Percentiles rank a stretch among this genome's conserved stretches.
phyloP scores from a whole-genome alignment of 108 stramenopile genomes.

The Fragilariopsis cylindrus region DNA sequence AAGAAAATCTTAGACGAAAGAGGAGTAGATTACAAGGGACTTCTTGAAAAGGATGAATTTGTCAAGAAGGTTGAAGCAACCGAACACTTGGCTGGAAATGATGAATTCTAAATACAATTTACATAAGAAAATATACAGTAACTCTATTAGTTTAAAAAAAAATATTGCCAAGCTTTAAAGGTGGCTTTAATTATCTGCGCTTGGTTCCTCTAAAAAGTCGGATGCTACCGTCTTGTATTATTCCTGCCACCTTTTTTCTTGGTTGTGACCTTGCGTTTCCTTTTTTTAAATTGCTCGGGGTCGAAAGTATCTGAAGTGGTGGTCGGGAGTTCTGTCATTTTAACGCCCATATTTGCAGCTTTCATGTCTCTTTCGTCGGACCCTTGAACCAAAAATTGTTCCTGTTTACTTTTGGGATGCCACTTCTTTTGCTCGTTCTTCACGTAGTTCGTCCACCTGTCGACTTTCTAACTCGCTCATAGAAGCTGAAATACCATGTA shows the following conservation, averaged over 20 bases:
- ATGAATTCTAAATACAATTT: slow-evolving; percentile 46
- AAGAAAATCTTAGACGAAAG: slow-evolving; percentile 94
- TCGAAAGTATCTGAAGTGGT: neutral
- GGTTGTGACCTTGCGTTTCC: neutral
- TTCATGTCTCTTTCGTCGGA: slow-evolving; percentile 56
- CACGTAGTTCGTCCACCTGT: slow-evolving; percentile 19
- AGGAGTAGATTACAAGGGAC: slow-evolving; percentile 97
- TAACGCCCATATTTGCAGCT: slow-evolving; percentile 65
- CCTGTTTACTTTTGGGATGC: slow-evolving; percentile 15
- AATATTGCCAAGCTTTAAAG: neutral
- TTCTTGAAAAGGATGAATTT: slow-evolving; percentile 99
- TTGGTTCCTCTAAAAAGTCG: neutral
- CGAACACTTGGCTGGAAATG: slow-evolving; percentile 70
- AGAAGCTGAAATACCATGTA: slow-evolving; percentile 54
- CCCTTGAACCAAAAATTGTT: slow-evolving; percentile 28
- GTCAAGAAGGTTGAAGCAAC: slow-evolving; percentile 95
- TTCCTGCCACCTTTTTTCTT: slow-evolving; percentile 16
- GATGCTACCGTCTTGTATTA: slow-evolving; percentile 6
- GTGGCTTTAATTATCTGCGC: no score
- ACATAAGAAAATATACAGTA: neutral
- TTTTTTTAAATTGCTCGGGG: slow-evolving; percentile 1
- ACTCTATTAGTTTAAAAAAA: neutral
- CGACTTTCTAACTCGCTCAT: slow-evolving; percentile 36
- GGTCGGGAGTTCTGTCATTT: neutral
- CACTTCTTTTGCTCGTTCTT: slow-evolving; percentile 39